phyloP scores from a whole-genome alignment of 176 grass and related monocot species.

The Rhipidocladum racemiflorum region DNA sequence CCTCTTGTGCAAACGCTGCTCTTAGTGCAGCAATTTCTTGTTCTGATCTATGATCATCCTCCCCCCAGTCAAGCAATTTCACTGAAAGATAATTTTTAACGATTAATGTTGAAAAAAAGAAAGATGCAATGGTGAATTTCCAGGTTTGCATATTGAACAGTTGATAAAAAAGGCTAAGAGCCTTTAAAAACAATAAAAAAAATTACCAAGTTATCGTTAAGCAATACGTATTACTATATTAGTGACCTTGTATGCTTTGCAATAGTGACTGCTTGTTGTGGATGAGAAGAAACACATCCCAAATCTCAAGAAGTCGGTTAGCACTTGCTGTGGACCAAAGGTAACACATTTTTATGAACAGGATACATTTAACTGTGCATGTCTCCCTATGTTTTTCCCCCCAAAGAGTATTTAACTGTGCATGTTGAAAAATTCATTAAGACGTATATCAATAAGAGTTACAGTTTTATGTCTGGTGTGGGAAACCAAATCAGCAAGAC shows the following conservation, averaged over 20 bases:
- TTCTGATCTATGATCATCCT: constrained; percentile 86
- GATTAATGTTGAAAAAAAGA: constrained; percentile 1
- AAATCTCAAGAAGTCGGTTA: constrained; percentile 15
- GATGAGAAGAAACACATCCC: background rate
- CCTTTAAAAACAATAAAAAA: background rate
- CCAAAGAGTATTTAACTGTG: background rate
- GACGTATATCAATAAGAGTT: background rate
- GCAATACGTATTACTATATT: background rate
- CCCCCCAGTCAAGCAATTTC: constrained; percentile 97
- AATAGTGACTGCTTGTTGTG: background rate
- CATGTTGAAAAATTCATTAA: background rate
- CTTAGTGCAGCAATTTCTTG: constrained; percentile 76
- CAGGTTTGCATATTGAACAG: background rate
- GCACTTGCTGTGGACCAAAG: background rate
- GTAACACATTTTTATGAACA: constrained; percentile 18
- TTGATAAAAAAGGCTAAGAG: background rate
- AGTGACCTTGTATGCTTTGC: background rate
- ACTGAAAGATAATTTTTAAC: constrained; percentile 50
- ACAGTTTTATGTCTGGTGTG: background rate
- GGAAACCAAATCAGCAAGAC: background rate
- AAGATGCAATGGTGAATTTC: background rate
- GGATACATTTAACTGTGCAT: background rate
- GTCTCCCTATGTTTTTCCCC: background rate
- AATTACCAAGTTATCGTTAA: background rate
- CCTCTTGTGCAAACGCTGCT: constrained; percentile 87